These are phyloP conservation scores for Allium fistulosum DNA, from an alignment of 106 monocot species.

Conservation along the genomic window DNA sequence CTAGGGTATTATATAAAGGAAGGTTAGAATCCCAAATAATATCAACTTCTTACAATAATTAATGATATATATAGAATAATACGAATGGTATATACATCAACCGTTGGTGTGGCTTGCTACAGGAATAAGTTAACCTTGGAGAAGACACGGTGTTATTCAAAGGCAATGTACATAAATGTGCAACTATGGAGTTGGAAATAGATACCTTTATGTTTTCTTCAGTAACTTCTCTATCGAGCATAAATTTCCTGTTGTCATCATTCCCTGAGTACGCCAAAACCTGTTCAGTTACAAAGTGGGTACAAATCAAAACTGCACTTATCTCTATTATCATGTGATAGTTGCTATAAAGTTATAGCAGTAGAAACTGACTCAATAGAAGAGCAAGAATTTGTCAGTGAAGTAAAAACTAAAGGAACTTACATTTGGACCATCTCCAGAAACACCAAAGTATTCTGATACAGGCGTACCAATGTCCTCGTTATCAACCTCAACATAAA, in stretches of 20 bases:
- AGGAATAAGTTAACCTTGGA: too few species aligned
- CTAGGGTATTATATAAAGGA: too few species aligned
- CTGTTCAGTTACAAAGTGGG: slow-evolving; percentile 19
- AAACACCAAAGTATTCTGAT: slow-evolving; percentile 80
- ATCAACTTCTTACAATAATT: too few species aligned
- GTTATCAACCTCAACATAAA: slow-evolving; percentile 77
- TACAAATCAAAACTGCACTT: background rate
- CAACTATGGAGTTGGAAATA: background rate
- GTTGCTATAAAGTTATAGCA: background rate
- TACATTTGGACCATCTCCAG: slow-evolving; percentile 76
- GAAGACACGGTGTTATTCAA: too few species aligned
- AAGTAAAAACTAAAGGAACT: slow-evolving; percentile 2
- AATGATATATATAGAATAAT: too few species aligned
- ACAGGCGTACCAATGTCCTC: slow-evolving; percentile 82
- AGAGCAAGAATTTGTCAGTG: too few species aligned
- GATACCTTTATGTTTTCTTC: slow-evolving; percentile 61
- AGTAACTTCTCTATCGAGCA: slow-evolving; percentile 68
- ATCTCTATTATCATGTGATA: background rate
- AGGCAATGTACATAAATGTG: too few species aligned
- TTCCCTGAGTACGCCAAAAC: slow-evolving; percentile 87
- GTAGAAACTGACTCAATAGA: too few species aligned
- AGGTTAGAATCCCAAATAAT: too few species aligned
- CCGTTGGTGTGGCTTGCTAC: too few species aligned
- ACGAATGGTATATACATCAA: too few species aligned
- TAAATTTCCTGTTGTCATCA: slow-evolving; percentile 73